Evolutionary conservation across 148 eudicot genomes (phyloP), one percentile per base, ranked within the genome.

Genomic region (Persicaria tinctoria): DNA sequence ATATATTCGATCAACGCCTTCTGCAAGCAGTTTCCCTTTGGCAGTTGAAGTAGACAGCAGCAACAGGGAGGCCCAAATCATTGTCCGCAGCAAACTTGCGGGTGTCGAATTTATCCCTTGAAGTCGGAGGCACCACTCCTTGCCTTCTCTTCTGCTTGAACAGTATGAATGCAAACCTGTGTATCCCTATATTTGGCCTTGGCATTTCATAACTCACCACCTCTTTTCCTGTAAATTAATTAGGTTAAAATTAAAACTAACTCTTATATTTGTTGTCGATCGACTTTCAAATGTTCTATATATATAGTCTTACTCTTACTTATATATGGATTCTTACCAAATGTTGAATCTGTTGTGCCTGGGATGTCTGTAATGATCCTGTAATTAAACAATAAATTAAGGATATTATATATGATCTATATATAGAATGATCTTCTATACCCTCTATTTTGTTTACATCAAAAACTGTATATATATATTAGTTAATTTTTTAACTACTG

Each of bases 331-430:
- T 4, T 70, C 81, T n/a, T 85, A 87, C 93, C 93, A 68, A 89
- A 89, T 68, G 93, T 79, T 55, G 90, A 73, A 80, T 87, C 83
- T 38, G 93, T 89, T 59, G 93, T 89, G 78, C 93, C 93, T 71
- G 93, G 90, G 68, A 89, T 87, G 75, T 89, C 86, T 46, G 89
- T 85, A 46, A 89, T 87, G 32, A 87, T 85, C 93, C 93, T 89
- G 89, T 16, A 48, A 23, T 23, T 23, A 23, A 82, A 20, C 23
- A 20, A 20, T 20, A 20, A 20, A 20, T 20, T 23, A 14, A 53
- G 13, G 20, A 56, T 6, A 68, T 70, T 3, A 46, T 44, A 5
- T 46, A 46, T 44, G 18, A 46, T 11, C 45, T n/a, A 44, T 70
- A 46, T n/a, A 44, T 70, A 46, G 70, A 9, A 32, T 23, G 70